Evolutionary conservation across 2,329 filamentous ascomycete genomes (phyloP).

Genomic region (Capronia coronata): DNA sequence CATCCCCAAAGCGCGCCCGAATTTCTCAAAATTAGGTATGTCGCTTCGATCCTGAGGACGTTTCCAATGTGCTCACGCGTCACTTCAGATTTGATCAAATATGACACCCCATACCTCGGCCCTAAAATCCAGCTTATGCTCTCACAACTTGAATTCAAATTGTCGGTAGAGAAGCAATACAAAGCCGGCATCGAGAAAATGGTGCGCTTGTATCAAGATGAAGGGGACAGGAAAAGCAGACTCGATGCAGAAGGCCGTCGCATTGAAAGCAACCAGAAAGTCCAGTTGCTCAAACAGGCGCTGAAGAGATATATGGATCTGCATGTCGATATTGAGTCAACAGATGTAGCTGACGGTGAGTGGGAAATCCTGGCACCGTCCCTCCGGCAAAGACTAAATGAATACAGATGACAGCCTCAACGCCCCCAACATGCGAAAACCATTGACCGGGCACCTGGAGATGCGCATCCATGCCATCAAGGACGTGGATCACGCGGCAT

Average conservation of each 20-base stretch:
- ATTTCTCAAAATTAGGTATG: slow-evolving; percentile 93
- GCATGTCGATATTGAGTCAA: slow-evolving; percentile 81
- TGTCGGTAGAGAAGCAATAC: slow-evolving; percentile 98
- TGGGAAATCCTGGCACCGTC: slow-evolving; percentile 8
- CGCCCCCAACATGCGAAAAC: slow-evolving; percentile 87
- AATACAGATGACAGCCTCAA: slow-evolving; percentile 86
- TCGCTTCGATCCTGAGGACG: slow-evolving; percentile 10
- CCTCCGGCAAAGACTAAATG: slow-evolving; percentile 6
- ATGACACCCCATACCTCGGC: slow-evolving; percentile 89
- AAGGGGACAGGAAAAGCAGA: slow-evolving; percentile 92
- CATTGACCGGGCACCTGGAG: slow-evolving; percentile 82
- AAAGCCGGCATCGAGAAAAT: slow-evolving; percentile 99
- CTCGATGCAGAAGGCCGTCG: slow-evolving; percentile 82
- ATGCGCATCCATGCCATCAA: slow-evolving; percentile 83
- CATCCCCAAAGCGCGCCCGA: slow-evolving; percentile 69
- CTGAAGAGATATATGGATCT: slow-evolving; percentile 95
- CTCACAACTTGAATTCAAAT: slow-evolving; percentile 96
- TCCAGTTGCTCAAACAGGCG: slow-evolving; percentile 88
- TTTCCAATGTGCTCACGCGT: slow-evolving; percentile 7
- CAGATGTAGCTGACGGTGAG: slow-evolving; percentile 74
- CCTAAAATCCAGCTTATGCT: slow-evolving; percentile 98
- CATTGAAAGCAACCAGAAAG: slow-evolving; percentile 96
- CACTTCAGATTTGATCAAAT: slow-evolving; percentile 87
- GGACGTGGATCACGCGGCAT: slow-evolving; percentile 87
- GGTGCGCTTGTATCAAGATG: slow-evolving; percentile 95